phyloP scores from a whole-genome alignment of 2,329 filamentous ascomycete species.

The Sarocladium strictum region DNA sequence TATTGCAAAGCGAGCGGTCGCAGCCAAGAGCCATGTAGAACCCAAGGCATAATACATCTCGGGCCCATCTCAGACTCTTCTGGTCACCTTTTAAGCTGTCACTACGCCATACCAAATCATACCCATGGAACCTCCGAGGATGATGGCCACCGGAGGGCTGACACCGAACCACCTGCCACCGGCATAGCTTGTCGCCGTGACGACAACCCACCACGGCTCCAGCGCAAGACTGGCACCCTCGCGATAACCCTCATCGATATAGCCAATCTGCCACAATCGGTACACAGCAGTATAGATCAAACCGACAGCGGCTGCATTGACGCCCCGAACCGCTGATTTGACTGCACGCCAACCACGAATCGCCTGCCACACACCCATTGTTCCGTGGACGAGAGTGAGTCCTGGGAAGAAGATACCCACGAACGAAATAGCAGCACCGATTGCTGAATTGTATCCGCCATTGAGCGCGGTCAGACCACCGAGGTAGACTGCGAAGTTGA shows the following conservation, averaged over 20 bases:
- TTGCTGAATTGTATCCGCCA: constrained; percentile 25
- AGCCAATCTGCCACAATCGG: constrained; percentile 53
- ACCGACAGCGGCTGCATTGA: constrained; percentile 53
- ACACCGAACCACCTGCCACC: constrained; percentile 24
- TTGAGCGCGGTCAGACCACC: constrained; percentile 40
- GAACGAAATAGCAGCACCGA: constrained; percentile 40
- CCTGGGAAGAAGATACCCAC: constrained; percentile 45
- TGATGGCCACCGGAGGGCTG: constrained; percentile 22
- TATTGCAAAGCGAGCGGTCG: constrained; percentile 19
- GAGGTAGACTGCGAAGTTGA: constrained; percentile 49
- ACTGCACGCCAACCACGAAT: constrained; percentile 38
- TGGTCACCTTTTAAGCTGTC: constrained; percentile 2
- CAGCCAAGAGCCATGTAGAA: not conserved
- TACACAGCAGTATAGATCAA: constrained; percentile 57
- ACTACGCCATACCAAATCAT: constrained; percentile 20
- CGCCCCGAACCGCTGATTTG: constrained; percentile 32
- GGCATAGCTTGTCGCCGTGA: constrained; percentile 35
- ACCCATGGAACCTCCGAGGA: constrained; percentile 24
- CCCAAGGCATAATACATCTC: not conserved
- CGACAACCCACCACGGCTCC: constrained; percentile 56
- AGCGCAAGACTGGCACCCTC: constrained; percentile 43
- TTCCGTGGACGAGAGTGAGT: constrained; percentile 37
- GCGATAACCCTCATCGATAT: constrained; percentile 38
- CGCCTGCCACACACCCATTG: constrained; percentile 46
- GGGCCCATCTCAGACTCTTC: not conserved